phyloP scores from a whole-genome alignment of 2,329 filamentous ascomycete genomes.

The Colletotrichum chrysophilum region DNA sequence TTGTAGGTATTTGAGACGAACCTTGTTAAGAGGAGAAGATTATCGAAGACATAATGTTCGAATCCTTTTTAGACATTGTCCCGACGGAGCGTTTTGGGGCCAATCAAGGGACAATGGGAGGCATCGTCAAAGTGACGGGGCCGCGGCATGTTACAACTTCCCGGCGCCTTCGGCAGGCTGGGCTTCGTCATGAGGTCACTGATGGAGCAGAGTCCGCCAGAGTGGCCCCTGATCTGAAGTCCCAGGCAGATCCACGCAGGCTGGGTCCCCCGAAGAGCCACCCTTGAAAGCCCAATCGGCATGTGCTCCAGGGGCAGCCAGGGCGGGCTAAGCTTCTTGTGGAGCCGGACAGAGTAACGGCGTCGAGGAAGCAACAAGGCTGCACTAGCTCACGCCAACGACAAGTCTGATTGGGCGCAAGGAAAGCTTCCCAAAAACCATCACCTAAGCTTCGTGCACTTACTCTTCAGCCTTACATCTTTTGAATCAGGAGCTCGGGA shows the following conservation, averaged over 20 bases:
- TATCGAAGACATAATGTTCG: background rate
- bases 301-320: background rate
- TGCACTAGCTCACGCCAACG: background rate
- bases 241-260: background rate
- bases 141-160: constrained; percentile 6
- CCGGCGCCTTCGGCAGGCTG: background rate
- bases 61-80: background rate
- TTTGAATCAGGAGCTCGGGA: background rate
- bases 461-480: constrained; percentile 9
- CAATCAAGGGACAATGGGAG: constrained; percentile 10
- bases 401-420: constrained; percentile 3
- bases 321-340: background rate
- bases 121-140: constrained; percentile 5
- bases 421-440: background rate
- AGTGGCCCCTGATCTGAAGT: background rate
- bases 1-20: constrained; percentile 9
- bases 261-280: background rate
- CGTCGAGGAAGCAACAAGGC: background rate
- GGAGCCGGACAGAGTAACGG: background rate
- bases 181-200: constrained; percentile 20
- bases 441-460: background rate
- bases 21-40: background rate
- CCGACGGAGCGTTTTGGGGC: background rate
- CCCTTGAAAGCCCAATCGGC: background rate
- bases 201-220: constrained; percentile 4